Evolutionary conservation across 768 basidiomycete genomes (phyloP), one percentile per base, ranked within the genome.

Genomic region (Wakefieldia striispora): DNA sequence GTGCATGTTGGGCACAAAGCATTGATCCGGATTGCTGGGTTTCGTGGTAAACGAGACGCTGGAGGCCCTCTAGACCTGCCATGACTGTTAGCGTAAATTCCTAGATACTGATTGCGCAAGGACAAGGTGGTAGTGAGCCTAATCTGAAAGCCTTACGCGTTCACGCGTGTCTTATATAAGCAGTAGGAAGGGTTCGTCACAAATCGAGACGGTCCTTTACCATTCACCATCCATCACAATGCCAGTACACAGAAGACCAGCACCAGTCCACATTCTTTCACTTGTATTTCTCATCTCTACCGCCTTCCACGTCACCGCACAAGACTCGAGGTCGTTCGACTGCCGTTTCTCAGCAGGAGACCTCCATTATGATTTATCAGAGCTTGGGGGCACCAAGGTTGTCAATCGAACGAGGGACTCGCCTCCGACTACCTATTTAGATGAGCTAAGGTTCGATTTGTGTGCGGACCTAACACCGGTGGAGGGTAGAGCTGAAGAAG

Each of bases 1-100:
- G 74, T 8, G 91, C 88, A 69, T 93, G 88, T 62, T 92, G 90
- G 12, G 90, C 91, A 63, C 91, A 93, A 26, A 92, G 78, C 80
- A 88, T 88, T 3, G 88, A 90, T 20, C 88, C 88, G 49, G 70
- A 55, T 62, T 91, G 79, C 66, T 93, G 90, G 53, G 66, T 79
- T 63, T 92, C 89, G 66, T 91, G 88, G 64, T 91, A 91, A 49
- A 92, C 86, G 10, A 76, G 62, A 8, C 73, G 63, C 12, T 73
- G 56, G 10, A 91, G 73, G 24, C 57, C 59, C 56, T 86, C 80
- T 33, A 86, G 70, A 43, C 77, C 75, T 24, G 82, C 74, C 85
- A 88, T 88, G 45, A 49, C 59, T 51, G 51, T 29, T 10, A 31
- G 26, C 39, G 37, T 8, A 34, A 36, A 45, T 40, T 50, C 45